Conservation (phyloP, 106 monocot genomes). For the Vanilla planifolia region DNA sequence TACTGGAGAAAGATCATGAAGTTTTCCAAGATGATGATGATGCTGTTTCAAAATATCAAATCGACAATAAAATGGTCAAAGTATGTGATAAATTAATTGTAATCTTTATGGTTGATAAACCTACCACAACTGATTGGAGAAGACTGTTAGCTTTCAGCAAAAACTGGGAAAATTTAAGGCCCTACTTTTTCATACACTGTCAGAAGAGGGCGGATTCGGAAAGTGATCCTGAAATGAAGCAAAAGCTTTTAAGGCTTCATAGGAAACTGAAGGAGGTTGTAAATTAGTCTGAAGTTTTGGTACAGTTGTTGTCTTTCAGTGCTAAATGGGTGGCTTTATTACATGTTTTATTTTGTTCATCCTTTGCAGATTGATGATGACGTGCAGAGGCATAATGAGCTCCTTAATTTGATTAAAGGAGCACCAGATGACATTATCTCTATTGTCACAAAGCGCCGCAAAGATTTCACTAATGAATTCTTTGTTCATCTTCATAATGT, state of each 20-base stretch:
- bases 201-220: constrained; percentile 75
- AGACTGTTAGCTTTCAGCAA: constrained; percentile 89
- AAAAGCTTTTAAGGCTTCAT: constrained; percentile 69
- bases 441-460: constrained; percentile 58
- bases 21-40: constrained; percentile 12
- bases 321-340: not conserved
- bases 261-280: constrained; percentile 93
- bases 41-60: constrained; percentile 11
- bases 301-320: not conserved
- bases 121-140: constrained; percentile 91
- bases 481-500: constrained; percentile 74
- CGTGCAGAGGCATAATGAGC: constrained; percentile 75
- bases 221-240: constrained; percentile 74
- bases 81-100: constrained; percentile 90
- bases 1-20: constrained; percentile 10
- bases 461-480: constrained; percentile 91
- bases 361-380: constrained; percentile 68
- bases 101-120: constrained; percentile 95
- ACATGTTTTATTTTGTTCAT: not conserved
- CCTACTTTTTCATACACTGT: constrained; percentile 75
- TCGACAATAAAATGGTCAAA: constrained; percentile 59
- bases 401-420: constrained; percentile 46
- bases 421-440: constrained; percentile 36
- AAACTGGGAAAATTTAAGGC: constrained; percentile 72
- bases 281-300: no score